Conservation (phyloP, 2,329 filamentous ascomycete genomes). For the Balansia obtecta region DNA sequence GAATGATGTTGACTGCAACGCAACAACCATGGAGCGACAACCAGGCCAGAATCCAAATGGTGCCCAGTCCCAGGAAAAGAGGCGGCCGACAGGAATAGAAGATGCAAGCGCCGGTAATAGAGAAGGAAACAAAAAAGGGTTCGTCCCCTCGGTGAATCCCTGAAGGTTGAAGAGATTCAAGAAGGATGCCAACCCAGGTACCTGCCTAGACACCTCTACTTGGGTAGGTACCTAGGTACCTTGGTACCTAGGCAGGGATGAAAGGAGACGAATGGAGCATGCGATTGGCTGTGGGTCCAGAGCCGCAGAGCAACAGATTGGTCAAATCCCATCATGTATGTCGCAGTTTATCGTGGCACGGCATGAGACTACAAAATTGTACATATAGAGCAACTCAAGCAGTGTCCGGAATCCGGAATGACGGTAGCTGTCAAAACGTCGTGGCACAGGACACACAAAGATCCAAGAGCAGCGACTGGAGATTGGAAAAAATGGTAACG, state of each 20-base stretch:
- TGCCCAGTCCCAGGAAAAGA: background rate
- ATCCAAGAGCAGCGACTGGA: conserved; percentile 4
- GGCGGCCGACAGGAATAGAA: background rate
- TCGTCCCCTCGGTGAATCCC: background rate
- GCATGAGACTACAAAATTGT: background rate
- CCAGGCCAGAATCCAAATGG: background rate
- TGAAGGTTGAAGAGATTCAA: too few species aligned
- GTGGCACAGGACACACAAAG: conserved; percentile 5
- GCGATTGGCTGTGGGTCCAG: background rate
- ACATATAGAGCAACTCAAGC: background rate
- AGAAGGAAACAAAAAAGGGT: too few species aligned
- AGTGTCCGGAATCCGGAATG: background rate
- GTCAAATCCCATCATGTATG: background rate
- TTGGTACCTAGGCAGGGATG: background rate
- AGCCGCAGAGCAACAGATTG: background rate
- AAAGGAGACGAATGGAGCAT: background rate
- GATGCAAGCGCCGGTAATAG: background rate
- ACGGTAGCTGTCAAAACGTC: conserved; percentile 2
- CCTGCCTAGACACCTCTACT: too few species aligned
- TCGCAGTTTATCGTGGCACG: background rate
- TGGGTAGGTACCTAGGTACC: too few species aligned
- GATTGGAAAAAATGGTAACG: background rate
- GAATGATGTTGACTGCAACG: background rate
- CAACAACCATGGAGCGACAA: background rate
- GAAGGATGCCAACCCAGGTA: too few species aligned